Evolutionary conservation across 306 rosid species (phyloP).

Genomic region (Sicyos edulis): DNA sequence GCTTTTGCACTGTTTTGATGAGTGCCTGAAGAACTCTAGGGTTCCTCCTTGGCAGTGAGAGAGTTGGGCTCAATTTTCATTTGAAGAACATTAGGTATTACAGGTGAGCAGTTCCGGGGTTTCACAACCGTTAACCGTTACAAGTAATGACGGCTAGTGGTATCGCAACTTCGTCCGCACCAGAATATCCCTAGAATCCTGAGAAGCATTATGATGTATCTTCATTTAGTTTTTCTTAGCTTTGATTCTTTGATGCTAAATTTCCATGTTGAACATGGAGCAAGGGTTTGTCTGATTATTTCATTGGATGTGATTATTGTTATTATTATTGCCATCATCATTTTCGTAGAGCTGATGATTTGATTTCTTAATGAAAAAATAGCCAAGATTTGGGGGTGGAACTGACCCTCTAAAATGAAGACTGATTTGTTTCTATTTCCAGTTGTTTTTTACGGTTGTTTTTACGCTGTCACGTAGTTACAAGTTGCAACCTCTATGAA

Average conservation of each 20-base stretch:
- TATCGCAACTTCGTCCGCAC: no score
- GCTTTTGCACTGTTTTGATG: neutral
- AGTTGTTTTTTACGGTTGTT: neutral
- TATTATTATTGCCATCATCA: neutral
- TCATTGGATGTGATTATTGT: neutral
- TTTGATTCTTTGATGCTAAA: neutral
- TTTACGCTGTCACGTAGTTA: no score
- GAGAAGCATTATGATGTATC: neutral
- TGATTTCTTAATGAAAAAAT: neutral
- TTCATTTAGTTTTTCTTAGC: neutral
- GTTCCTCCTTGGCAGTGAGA: neutral
- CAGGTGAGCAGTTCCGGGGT: neutral
- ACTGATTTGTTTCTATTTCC: neutral
- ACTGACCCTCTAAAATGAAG: neutral
- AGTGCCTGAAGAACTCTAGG: neutral
- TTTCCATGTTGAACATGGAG: neutral
- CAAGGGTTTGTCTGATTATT: neutral
- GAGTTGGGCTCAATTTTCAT: neutral
- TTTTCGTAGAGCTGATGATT: neutral
- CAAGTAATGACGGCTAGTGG: no score
- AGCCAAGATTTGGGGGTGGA: neutral
- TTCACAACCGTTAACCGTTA: neutral
- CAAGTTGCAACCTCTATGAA: neutral
- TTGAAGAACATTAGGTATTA: neutral
- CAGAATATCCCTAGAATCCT: no score